These are phyloP conservation scores for Globisporangium megalacanthum DNA, from an alignment of 352 stramenopile species.

Conservation along the genomic window DNA sequence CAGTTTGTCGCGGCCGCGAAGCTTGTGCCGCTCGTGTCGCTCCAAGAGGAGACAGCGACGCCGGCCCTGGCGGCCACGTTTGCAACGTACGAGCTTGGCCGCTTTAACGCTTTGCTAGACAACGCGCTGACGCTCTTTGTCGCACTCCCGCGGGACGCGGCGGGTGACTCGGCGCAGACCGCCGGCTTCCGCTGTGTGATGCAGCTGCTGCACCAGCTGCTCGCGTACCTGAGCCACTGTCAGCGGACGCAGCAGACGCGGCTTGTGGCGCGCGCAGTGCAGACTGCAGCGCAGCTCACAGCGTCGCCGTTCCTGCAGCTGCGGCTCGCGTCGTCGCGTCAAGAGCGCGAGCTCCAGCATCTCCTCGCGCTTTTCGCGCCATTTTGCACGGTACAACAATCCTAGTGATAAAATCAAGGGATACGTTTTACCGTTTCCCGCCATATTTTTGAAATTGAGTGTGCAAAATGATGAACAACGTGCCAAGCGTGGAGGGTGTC, in stretches of 20 bases:
- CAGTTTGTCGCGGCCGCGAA: conserved; percentile 35
- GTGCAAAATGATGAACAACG: conserved; percentile 1
- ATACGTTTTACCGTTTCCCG: background rate
- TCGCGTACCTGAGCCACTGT: conserved; percentile 48
- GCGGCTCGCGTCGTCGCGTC: conserved; percentile 34
- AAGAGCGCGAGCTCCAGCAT: conserved; percentile 44
- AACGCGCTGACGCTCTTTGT: conserved; percentile 67
- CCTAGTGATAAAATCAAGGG: background rate
- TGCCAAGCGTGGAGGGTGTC: conserved; percentile 27
- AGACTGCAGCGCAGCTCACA: conserved; percentile 45
- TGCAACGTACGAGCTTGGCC: conserved; percentile 31
- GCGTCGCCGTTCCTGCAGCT: conserved; percentile 61
- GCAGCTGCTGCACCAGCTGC: conserved; percentile 56
- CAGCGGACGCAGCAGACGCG: conserved; percentile 28
- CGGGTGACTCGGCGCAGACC: conserved; percentile 14
- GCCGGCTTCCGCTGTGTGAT: conserved; percentile 50
- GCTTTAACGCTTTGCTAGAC: conserved; percentile 53
- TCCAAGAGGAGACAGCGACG: conserved; percentile 6
- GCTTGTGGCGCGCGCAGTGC: conserved; percentile 28
- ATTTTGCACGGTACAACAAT: conserved; percentile 8
- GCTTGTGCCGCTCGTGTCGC: conserved; percentile 30
- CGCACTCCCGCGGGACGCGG: conserved; percentile 25
- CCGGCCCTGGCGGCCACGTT: conserved; percentile 14
- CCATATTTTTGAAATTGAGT: background rate
- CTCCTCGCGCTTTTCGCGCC: conserved; percentile 35